These are phyloP conservation scores for Diaporthe citrichinensis DNA, from an alignment of 2,329 filamentous ascomycete genomes.

Conservation along the genomic window DNA sequence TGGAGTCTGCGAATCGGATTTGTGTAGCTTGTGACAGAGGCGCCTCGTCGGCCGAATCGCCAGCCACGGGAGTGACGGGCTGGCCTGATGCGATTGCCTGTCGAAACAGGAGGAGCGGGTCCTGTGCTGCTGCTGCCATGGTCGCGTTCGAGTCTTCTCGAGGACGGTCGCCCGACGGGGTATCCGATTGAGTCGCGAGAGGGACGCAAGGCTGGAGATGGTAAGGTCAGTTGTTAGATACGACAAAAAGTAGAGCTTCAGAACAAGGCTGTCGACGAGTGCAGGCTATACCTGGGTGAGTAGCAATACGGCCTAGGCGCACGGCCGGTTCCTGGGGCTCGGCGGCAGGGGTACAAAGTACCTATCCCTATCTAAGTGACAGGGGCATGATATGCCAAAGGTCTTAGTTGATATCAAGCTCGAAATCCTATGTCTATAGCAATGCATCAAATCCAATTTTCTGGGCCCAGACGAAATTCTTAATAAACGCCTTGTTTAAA, in stretches of 20 bases:
- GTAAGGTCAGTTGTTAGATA: neutral
- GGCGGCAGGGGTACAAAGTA: neutral
- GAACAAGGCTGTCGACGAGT: neutral
- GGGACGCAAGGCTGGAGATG: neutral
- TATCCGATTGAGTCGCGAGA: slow-evolving; percentile 1
- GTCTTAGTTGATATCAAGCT: neutral
- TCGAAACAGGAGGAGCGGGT: slow-evolving; percentile 87
- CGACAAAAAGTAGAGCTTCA: neutral
- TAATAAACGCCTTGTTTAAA: neutral
- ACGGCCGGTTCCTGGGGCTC: slow-evolving; percentile 3
- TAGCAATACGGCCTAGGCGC: neutral
- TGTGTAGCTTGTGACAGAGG: slow-evolving; percentile 82
- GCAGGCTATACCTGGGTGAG: neutral
- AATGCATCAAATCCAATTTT: neutral
- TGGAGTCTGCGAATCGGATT: slow-evolving; percentile 78
- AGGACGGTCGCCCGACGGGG: neutral
- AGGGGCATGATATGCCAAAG: neutral
- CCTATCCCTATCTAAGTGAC: neutral
- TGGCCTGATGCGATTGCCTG: slow-evolving; percentile 81
- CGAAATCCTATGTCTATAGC: neutral
- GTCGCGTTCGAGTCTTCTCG: slow-evolving; percentile 4
- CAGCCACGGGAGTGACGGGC: slow-evolving; percentile 80
- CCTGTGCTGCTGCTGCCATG: slow-evolving; percentile 75
- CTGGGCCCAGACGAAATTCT: neutral
- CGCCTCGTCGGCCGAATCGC: slow-evolving; percentile 74